These are phyloP conservation scores for Nicotiana obtusifolia DNA, from an alignment of 257 asterid genomes.

Conservation along the genomic window DNA sequence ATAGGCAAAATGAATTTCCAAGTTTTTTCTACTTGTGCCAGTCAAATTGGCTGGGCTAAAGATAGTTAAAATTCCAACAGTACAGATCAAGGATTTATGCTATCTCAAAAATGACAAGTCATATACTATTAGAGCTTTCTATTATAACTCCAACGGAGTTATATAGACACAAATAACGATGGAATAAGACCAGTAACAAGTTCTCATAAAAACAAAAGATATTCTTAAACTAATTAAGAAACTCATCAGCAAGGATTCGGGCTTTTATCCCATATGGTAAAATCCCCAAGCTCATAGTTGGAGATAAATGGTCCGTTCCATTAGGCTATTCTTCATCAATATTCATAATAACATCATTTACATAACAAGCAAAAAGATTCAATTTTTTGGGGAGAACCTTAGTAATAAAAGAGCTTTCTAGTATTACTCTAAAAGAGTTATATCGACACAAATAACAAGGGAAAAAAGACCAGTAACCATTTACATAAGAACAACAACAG, in stretches of 20 bases:
- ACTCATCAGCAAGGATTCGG: not conserved
- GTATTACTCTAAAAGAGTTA: not conserved
- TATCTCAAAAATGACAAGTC: not conserved
- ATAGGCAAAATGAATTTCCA: not conserved
- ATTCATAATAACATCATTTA: not conserved
- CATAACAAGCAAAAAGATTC: not conserved
- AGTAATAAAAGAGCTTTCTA: not conserved
- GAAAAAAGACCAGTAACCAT: not conserved
- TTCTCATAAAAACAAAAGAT: not conserved
- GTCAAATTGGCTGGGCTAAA: not conserved
- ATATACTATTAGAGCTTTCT: not conserved
- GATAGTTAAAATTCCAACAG: not conserved
- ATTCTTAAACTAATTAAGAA: not conserved
- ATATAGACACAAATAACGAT: not conserved
- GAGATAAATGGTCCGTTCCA: not conserved
- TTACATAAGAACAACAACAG: no score
- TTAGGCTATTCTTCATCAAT: not conserved
- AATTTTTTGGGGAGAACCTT: no score
- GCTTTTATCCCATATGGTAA: not conserved
- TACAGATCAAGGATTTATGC: not conserved
- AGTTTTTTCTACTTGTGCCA: not conserved
- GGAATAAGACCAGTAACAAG: not conserved
- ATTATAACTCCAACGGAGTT: not conserved
- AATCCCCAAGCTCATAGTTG: not conserved
- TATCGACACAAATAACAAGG: not conserved